These are phyloP conservation scores for Iris macrosiphon DNA, from an alignment of 106 monocot genomes.

Conservation along the genomic window DNA sequence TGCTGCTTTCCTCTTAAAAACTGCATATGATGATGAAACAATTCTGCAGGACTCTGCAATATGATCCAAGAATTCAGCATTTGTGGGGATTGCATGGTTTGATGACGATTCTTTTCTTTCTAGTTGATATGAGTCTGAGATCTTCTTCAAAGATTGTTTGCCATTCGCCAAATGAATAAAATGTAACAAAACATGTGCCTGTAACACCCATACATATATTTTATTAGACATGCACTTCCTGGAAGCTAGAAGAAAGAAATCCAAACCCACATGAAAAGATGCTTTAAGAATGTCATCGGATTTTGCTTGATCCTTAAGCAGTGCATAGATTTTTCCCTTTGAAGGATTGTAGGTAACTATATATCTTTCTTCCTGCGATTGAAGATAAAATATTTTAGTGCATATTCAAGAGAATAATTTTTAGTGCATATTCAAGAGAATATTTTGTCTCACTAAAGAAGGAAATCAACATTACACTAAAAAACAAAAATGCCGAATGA, in stretches of 20 bases:
- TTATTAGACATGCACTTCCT: background rate
- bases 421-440: background rate
- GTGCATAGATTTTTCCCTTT: constrained; percentile 80
- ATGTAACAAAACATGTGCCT: constrained; percentile 73
- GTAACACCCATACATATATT: constrained; percentile 7
- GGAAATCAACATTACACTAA: background rate
- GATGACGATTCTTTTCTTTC: constrained; percentile 17
- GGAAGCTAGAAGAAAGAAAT: constrained; percentile 2
- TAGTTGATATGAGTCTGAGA: constrained; percentile 5
- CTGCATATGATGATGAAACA: constrained; percentile 61
- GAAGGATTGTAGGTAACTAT: constrained; percentile 85
- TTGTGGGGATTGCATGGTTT: constrained; percentile 19
- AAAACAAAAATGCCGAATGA: background rate
- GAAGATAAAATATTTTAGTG: background rate
- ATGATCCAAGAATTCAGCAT: constrained; percentile 37
- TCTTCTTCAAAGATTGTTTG: constrained; percentile 19
- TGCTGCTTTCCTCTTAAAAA: constrained; percentile 75
- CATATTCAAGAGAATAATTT: background rate
- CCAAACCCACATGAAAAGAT: constrained; percentile 58
- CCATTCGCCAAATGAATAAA: constrained; percentile 48
- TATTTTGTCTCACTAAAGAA: background rate
- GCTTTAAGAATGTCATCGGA: constrained; percentile 79
- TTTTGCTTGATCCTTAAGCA: constrained; percentile 90
- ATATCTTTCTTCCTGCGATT: constrained; percentile 74
- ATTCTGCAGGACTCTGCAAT: constrained; percentile 71